These are phyloP conservation scores for Yarrowia deformans DNA, from an alignment of 805 yeast species.

Conservation along the genomic window DNA sequence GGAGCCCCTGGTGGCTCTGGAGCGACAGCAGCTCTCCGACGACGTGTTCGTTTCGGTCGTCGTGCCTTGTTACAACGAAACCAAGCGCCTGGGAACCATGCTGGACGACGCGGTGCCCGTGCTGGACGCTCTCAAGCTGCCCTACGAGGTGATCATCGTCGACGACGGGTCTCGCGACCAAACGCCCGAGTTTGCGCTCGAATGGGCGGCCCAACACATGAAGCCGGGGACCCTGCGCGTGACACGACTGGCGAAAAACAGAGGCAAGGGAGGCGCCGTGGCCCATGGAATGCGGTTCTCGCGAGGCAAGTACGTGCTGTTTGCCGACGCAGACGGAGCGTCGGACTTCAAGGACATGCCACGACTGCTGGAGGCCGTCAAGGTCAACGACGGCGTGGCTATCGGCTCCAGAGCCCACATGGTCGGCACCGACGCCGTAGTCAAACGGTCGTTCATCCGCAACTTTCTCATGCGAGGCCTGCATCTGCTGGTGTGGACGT, in stretches of 20 bases:
- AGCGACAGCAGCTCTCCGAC: neutral
- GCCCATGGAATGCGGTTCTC: conserved; percentile 85
- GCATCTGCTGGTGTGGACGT: conserved; percentile 82
- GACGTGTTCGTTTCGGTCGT: conserved; percentile 72
- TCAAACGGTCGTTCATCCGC: conserved; percentile 85
- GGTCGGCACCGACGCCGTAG: conserved; percentile 96
- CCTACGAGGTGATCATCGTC: conserved; percentile 81
- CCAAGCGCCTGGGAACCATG: conserved; percentile 63
- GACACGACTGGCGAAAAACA: conserved; percentile 70
- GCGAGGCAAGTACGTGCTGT: conserved; percentile 75
- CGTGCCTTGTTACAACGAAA: conserved; percentile 94
- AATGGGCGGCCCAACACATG: conserved; percentile 59
- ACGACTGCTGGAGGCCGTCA: conserved; percentile 58
- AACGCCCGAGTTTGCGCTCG: conserved; percentile 74
- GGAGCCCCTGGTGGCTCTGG: conserved; percentile 22
- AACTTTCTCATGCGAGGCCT: conserved; percentile 93
- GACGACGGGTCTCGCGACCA: conserved; percentile 93
- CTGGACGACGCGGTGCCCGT: conserved; percentile 55
- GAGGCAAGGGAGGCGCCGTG: conserved; percentile 98
- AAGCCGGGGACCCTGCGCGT: conserved; percentile 73
- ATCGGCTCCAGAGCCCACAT: conserved; percentile 96
- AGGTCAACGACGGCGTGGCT: conserved; percentile 64
- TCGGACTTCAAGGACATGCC: conserved; percentile 75
- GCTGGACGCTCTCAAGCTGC: conserved; percentile 52
- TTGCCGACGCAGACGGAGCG: conserved; percentile 99